Evolutionary conservation across 2,329 filamentous ascomycete species (phyloP), one percentile per base, ranked within the genome.

Genomic region (Rutstroemia sydowiana): DNA sequence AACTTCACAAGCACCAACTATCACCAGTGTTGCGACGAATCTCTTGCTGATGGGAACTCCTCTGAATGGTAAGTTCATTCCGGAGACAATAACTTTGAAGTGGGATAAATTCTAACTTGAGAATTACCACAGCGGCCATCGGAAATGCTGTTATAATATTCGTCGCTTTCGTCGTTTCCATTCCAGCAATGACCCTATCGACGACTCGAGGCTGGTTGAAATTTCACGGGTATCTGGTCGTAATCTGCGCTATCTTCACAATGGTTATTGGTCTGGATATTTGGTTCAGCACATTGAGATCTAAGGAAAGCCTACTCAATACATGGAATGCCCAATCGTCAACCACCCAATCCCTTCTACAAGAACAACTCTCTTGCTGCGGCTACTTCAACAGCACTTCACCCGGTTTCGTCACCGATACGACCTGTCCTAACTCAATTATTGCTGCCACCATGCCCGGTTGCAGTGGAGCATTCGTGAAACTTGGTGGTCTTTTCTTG

Each of bases 281-380:
- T 56, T 89, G 85, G 88, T 78, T 89, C 63, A 72, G 83, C 61
- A 92, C 88, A 2, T 71, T 93, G 59, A 77, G 75, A 61, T 84
- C 84, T 42, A 79, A 84, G 63, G 74, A 75, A 34, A 78, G 79
- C 55, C 79, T 91, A 54, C 72, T 69, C 52, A 65, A 69, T 1
- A 73, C 85, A 48, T 93, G 85, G 78, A 70, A 72, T 21, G 64
- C 69, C 5, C 81, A 87, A 67, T 64, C 76, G 3, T 62, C 75
- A 0, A 59, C 69, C 1, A 73, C 82, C 3, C 85, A 90, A 68
- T 79, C 77, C 57, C 70, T 91, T 49, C 74, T 93, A 65, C 87
- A 93, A 68, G 76, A 79, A 60, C 74, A 78, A 82, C 91, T 92
- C 66, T 67, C 80, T 61, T 93, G 88, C 78, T 93, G 88, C 62